Conservation (phyloP, 257 asterid species). For the Capsicum pubescens region DNA sequence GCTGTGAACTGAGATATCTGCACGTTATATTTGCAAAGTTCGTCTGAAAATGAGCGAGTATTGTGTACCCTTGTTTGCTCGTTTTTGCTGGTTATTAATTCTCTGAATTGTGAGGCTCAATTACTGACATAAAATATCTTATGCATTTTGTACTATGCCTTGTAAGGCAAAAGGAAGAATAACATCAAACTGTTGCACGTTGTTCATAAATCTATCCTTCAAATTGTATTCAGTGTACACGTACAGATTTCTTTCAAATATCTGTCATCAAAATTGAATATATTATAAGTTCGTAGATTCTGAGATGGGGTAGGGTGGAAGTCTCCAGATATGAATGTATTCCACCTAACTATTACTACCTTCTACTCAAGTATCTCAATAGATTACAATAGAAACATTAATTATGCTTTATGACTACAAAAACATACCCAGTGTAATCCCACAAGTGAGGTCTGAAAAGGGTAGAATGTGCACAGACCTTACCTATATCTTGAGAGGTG, state of each 20-base stretch:
- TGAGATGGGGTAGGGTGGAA: neutral
- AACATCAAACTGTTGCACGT: neutral
- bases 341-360: neutral
- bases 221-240: neutral
- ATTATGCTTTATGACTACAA: neutral
- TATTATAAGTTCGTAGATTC: neutral
- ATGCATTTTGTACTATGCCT: neutral
- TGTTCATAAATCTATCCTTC: neutral
- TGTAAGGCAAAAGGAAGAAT: neutral
- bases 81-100: neutral
- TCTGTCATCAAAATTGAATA: neutral
- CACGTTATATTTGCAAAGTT: neutral
- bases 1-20: conserved; percentile 45
- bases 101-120: conserved; percentile 4
- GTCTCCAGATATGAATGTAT: neutral
- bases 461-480: too few relatives aligned
- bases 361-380: neutral
- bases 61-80: neutral
- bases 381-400: neutral
- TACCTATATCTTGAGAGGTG: too few relatives aligned
- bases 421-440: neutral
- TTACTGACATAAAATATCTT: conserved; percentile 5
- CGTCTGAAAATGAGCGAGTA: neutral
- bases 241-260: neutral
- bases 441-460: too few relatives aligned